phyloP scores from a whole-genome alignment of 768 basidiomycete genomes.

The Trametes gibbosa region DNA sequence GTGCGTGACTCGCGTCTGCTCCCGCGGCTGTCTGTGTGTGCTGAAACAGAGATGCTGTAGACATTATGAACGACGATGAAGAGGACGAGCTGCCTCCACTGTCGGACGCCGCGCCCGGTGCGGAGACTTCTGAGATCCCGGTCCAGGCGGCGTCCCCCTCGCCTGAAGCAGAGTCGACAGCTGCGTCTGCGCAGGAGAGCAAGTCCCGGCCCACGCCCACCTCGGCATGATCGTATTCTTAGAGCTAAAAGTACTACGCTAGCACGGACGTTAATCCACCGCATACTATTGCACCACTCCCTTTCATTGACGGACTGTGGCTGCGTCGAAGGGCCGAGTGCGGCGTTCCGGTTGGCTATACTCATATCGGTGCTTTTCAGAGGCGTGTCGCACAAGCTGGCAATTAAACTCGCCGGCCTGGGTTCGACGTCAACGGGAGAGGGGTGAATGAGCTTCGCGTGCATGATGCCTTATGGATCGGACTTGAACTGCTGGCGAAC shows the following conservation, averaged over 20 bases:
- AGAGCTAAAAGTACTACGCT: constrained; percentile 15
- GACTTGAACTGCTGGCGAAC: too few species aligned
- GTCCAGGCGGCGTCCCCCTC: constrained; percentile 1
- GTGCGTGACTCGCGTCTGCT: constrained; percentile 43
- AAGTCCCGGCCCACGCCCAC: neutral
- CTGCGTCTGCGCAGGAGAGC: neutral
- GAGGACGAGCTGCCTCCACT: constrained; percentile 37
- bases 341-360: neutral
- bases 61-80: constrained; percentile 70
- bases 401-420: neutral
- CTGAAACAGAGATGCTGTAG: constrained; percentile 38
- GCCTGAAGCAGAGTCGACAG: neutral
- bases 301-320: neutral
- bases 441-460: neutral
- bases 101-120: constrained; percentile 6
- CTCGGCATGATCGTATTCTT: constrained; percentile 1
- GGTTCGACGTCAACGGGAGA: neutral
- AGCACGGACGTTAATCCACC: constrained; percentile 8
- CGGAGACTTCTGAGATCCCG: constrained; percentile 9
- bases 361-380: neutral
- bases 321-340: too few species aligned
- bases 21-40: constrained; percentile 4
- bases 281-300: constrained; percentile 9
- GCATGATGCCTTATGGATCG: neutral
- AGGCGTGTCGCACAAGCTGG: neutral